Evolutionary conservation across 352 stramenopile species (phyloP).

Genomic region (Phytophthora sp.): DNA sequence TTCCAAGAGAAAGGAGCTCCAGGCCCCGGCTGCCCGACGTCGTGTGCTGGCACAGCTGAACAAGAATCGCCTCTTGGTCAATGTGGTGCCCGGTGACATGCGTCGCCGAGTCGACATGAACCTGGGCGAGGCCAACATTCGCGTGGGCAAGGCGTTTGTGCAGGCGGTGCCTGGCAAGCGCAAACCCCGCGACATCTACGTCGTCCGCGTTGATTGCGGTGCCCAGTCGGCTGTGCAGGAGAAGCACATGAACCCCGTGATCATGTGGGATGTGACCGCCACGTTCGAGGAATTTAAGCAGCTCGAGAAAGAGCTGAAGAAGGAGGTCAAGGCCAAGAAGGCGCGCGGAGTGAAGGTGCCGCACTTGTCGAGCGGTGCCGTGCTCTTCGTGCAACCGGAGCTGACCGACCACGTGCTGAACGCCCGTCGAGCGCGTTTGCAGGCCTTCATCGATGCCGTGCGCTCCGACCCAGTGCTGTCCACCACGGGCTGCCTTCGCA

Average conservation of each 20-base stretch:
- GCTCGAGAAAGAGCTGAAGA: constrained; percentile 70
- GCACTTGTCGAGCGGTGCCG: constrained; percentile 64
- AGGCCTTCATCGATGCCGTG: constrained; percentile 71
- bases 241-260: constrained; percentile 85
- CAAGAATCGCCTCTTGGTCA: constrained; percentile 47
- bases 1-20: constrained; percentile 38
- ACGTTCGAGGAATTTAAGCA: constrained; percentile 81
- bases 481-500: constrained; percentile 53
- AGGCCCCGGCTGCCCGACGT: constrained; percentile 46
- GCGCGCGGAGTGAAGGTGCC: constrained; percentile 53
- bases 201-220: constrained; percentile 78
- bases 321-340: constrained; percentile 68
- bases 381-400: constrained; percentile 74
- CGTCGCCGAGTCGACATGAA: constrained; percentile 61
- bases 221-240: constrained; percentile 35
- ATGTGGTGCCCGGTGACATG: constrained; percentile 58
- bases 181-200: constrained; percentile 70
- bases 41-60: constrained; percentile 54
- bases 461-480: constrained; percentile 52
- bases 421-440: constrained; percentile 56
- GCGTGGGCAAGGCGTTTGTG: constrained; percentile 79
- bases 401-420: constrained; percentile 74
- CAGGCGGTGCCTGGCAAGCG: constrained; percentile 38
- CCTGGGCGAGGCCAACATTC: constrained; percentile 61
- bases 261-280: constrained; percentile 87